Evolutionary conservation across 495 filamentous ascomycete species (phyloP), one percentile per base, ranked within the genome.

Genomic region (Hypoxylon subgilvum): DNA sequence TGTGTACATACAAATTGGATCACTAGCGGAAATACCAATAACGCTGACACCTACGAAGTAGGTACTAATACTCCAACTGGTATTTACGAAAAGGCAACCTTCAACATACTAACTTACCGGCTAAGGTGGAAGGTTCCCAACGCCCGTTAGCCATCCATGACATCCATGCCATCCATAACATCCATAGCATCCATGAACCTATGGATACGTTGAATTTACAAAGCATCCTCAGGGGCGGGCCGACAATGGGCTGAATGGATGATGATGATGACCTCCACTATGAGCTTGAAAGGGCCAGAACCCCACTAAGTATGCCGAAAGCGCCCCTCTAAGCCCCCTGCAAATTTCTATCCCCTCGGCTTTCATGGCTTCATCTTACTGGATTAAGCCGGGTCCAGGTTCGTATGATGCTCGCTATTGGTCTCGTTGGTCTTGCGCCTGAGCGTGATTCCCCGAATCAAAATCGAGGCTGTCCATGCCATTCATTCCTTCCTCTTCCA

Each of bases 361-460:
- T 64, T 52, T 64, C 38, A 64, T 54, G 61, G 53, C 61, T 58
- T 54, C 49, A 54, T 51, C 49, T 49, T 64, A 64, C 61, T 64
- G 61, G 60, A 52, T 63, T 57, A 52, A 57, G 47, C 41, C 57
- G 60, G 60, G 53, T 48, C 60, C 53, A 55, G 60, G 60, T 19
- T 31, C 43, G 36, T 63, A 28, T 52, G 30, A 52, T 43, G 34
- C 46, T 63, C 59, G 59, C 31, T 13, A 63, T 63, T 63, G 59
- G 61, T 39, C 49, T 57, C 27, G 41, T 46, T 41, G 44, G 49
- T 23, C 46, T 57, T 57, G 54, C 61, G 48, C 54, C 43, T 58
- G 53, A 58, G 61, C 61, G 60, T 63, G 61, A 58, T 64, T 64
- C 53, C 61, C 61, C 61, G 61, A 64, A 58, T 64, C 61, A 58